These are phyloP conservation scores for Collybia sordida DNA, from an alignment of 768 basidiomycete genomes.

Conservation along the genomic window DNA sequence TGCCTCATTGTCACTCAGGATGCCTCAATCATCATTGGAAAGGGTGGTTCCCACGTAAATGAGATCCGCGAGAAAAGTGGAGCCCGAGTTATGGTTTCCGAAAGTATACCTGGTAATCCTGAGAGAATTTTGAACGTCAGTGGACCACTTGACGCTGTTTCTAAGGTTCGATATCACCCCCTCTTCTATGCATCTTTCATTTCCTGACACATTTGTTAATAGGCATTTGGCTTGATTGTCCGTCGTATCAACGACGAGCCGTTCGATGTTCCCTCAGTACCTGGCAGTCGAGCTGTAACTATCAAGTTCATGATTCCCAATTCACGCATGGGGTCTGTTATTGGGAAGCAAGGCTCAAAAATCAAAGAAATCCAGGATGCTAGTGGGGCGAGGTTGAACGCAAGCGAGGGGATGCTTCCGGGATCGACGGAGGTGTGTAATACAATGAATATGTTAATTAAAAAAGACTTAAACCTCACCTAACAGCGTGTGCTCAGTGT, in stretches of 20 bases:
- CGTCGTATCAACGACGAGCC: slow-evolving; percentile 99
- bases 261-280: slow-evolving; percentile 95
- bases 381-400: slow-evolving; percentile 92
- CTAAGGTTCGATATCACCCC: slow-evolving; percentile 66
- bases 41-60: slow-evolving; percentile 93
- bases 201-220: slow-evolving; percentile 1
- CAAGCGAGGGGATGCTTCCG: slow-evolving; percentile 97
- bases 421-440: slow-evolving; percentile 93
- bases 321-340: slow-evolving; percentile 98
- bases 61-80: slow-evolving; percentile 98
- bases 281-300: slow-evolving; percentile 96
- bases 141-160: slow-evolving; percentile 96
- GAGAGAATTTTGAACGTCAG: slow-evolving; percentile 97
- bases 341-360: slow-evolving; percentile 96
- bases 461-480: slow-evolving; percentile 14
- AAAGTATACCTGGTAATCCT: slow-evolving; percentile 99
- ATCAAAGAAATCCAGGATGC: slow-evolving; percentile 99
- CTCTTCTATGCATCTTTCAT: not conserved
- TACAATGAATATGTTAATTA: not conserved
- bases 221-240: slow-evolving; percentile 99
- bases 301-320: slow-evolving; percentile 99
- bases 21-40: slow-evolving; percentile 98
- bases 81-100: slow-evolving; percentile 94
- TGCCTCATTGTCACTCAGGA: slow-evolving; percentile 99
- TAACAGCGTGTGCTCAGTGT: slow-evolving; percentile 92